phyloP scores from a whole-genome alignment of 2,329 filamentous ascomycete species.

The Mycocentrospora acerina region DNA sequence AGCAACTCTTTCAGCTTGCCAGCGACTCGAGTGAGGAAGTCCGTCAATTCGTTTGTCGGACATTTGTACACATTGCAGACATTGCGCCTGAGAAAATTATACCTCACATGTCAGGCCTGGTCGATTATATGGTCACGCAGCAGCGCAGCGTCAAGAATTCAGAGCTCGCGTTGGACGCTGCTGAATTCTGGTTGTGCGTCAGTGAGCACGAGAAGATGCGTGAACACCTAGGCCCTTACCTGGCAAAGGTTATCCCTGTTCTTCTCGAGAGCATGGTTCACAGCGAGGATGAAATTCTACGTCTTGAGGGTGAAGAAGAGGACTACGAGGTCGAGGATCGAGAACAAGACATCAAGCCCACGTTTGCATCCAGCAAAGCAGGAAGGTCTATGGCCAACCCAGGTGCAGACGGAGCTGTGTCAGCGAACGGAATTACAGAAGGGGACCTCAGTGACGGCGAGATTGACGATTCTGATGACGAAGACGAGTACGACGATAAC shows the following conservation, averaged over 20 bases:
- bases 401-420: slow-evolving; percentile 42
- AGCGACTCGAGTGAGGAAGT: slow-evolving; percentile 78
- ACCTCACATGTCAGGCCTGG: slow-evolving; percentile 82
- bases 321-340: slow-evolving; percentile 92
- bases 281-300: slow-evolving; percentile 85
- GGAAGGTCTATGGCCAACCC: slow-evolving; percentile 59
- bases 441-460: slow-evolving; percentile 87
- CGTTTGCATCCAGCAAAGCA: slow-evolving; percentile 74
- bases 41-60: slow-evolving; percentile 86
- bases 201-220: slow-evolving; percentile 84
- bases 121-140: slow-evolving; percentile 90
- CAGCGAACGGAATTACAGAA: slow-evolving; percentile 45
- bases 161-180: slow-evolving; percentile 88
- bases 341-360: slow-evolving; percentile 86
- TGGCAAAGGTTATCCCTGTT: slow-evolving; percentile 84
- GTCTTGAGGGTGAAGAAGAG: slow-evolving; percentile 74
- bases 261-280: slow-evolving; percentile 95
- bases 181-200: slow-evolving; percentile 95
- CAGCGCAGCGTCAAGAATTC: slow-evolving; percentile 80
- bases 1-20: slow-evolving; percentile 79
- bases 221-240: slow-evolving; percentile 72
- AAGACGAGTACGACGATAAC: slow-evolving; percentile 65
- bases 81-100: slow-evolving; percentile 85
- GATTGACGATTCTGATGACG: slow-evolving; percentile 72
- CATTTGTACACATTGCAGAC: slow-evolving; percentile 90